Evolutionary conservation across 352 stramenopile genomes (phyloP).

Genomic region (Phytophthora tubulina): DNA sequence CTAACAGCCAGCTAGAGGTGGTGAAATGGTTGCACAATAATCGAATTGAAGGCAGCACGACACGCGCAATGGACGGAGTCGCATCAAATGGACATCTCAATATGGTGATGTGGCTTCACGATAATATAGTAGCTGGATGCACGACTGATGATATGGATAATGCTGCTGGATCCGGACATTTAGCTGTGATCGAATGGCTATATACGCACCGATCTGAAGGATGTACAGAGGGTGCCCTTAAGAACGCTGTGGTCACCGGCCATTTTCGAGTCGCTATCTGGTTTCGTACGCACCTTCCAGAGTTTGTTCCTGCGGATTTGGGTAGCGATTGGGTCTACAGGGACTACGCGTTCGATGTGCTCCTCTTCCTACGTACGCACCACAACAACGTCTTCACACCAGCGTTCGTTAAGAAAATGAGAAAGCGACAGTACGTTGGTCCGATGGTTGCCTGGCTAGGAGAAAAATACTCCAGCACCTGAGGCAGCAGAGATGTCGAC

Average conservation of each 20-base stretch:
- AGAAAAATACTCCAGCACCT: too few relatives aligned
- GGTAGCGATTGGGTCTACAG: too few relatives aligned
- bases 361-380: too few relatives aligned
- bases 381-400: too few relatives aligned
- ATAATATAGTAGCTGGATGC: neutral
- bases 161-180: constrained; percentile 3
- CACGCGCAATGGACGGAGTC: neutral
- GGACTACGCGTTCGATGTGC: too few relatives aligned
- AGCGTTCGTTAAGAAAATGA: too few relatives aligned
- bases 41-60: neutral
- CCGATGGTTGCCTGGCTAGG: too few relatives aligned
- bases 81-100: constrained; percentile 4
- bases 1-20: constrained; percentile 1
- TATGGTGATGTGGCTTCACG: constrained; percentile 9
- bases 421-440: too few relatives aligned
- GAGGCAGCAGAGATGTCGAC: too few relatives aligned
- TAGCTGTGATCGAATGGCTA: constrained; percentile 10
- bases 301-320: neutral
- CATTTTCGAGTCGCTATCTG: neutral
- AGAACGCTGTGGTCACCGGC: neutral
- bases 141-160: constrained; percentile 9
- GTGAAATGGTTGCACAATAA: constrained; percentile 1
- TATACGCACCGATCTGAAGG: constrained; percentile 1
- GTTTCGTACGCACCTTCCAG: neutral
- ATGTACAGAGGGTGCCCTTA: neutral